Conservation (phyloP, 768 basidiomycete genomes). For the Chalciporus pseudorubinellus region DNA sequence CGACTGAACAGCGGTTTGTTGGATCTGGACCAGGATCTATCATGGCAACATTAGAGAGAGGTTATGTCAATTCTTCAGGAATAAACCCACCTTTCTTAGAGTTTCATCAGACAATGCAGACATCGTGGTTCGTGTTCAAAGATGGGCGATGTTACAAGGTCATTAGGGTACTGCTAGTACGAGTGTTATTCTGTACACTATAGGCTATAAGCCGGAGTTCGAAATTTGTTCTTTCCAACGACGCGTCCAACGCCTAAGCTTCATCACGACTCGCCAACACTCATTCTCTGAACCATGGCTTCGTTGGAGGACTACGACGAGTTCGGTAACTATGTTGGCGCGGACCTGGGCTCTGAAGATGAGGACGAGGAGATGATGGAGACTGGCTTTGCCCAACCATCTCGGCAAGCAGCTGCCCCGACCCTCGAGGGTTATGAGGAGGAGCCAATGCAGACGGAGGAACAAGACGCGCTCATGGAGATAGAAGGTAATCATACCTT, state of each 20-base stretch:
- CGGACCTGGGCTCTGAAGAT: constrained; percentile 83
- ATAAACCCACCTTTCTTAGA: constrained; percentile 59
- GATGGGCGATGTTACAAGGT: constrained; percentile 7
- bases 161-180: constrained; percentile 6
- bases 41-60: constrained; percentile 17
- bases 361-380: constrained; percentile 57
- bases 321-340: constrained; percentile 98
- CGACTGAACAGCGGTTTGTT: constrained; percentile 84
- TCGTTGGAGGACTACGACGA: constrained; percentile 83
- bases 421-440: constrained; percentile 86
- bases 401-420: constrained; percentile 39
- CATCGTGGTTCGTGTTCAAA: constrained; percentile 32
- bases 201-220: constrained; percentile 30
- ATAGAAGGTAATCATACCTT: constrained; percentile 60
- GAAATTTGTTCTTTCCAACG: constrained; percentile 27
- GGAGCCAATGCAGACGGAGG: constrained; percentile 53
- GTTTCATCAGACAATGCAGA: constrained; percentile 75
- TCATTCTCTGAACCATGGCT: constrained; percentile 38
- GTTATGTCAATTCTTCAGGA: not conserved
- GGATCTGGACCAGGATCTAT: constrained; percentile 91
- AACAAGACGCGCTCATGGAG: constrained; percentile 76
- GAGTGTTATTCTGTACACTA: not conserved
- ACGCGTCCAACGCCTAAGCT: constrained; percentile 20
- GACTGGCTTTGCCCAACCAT: constrained; percentile 43
- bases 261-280: constrained; percentile 6